Conservation (phyloP, 1,284 basidiomycete genomes). For the Omphalotus olearius region DNA sequence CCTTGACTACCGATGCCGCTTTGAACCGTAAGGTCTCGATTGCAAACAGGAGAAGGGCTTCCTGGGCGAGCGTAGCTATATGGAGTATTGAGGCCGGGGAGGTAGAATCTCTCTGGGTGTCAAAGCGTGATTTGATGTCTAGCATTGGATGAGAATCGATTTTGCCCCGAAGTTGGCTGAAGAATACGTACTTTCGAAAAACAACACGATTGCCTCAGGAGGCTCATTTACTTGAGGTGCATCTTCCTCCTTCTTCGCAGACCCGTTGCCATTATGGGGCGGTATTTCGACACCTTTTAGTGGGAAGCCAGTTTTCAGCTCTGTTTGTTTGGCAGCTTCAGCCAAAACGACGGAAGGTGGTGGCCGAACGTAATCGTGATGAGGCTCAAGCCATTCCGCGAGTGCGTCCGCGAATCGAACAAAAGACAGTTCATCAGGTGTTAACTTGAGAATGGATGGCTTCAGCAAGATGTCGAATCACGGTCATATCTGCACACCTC, state of each 20-base stretch:
- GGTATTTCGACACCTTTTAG: slow-evolving; percentile 56
- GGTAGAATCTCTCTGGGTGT: slow-evolving; percentile 33
- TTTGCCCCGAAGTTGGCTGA: not conserved
- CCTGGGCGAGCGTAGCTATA: slow-evolving; percentile 66
- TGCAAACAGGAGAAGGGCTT: slow-evolving; percentile 66
- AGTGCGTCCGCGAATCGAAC: slow-evolving; percentile 56
- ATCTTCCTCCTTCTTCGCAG: slow-evolving; percentile 64
- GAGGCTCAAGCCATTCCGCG: slow-evolving; percentile 70
- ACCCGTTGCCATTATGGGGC: slow-evolving; percentile 23
- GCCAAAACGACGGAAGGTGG: slow-evolving; percentile 64
- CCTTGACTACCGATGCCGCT: slow-evolving; percentile 58
- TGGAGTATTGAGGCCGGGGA: slow-evolving; percentile 58
- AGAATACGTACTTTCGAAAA: slow-evolving; percentile 53
- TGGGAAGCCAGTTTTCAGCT: slow-evolving; percentile 64
- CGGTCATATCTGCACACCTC: slow-evolving; percentile 37
- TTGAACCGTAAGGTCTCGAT: slow-evolving; percentile 71
- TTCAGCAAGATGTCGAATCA: not conserved
- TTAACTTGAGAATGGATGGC: slow-evolving; percentile 44
- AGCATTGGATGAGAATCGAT: not conserved
- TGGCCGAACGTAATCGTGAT: slow-evolving; percentile 68
- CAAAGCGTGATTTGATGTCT: slow-evolving; percentile 55
- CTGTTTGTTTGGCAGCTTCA: slow-evolving; percentile 65
- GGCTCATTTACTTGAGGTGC: slow-evolving; percentile 55
- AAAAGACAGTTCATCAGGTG: slow-evolving; percentile 53
- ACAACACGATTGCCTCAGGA: slow-evolving; percentile 47